These are phyloP conservation scores for Monosporozyma unispora DNA, from an alignment of 805 yeast species.

Conservation along the genomic window DNA sequence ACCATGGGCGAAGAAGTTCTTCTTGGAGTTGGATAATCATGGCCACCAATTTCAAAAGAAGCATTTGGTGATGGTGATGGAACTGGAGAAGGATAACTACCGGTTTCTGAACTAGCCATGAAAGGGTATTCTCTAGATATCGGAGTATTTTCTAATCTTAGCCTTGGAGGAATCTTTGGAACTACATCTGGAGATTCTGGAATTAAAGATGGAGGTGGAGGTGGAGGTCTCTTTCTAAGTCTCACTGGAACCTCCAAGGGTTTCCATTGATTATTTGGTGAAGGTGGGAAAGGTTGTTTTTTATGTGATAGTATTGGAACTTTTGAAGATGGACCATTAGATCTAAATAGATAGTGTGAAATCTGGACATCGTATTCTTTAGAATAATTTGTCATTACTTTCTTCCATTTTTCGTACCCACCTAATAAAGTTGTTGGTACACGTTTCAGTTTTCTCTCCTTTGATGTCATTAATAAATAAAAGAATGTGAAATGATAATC, in stretches of 20 bases:
- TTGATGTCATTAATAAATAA: slow-evolving; percentile 20
- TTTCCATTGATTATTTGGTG: slow-evolving; percentile 12
- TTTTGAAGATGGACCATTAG: neutral
- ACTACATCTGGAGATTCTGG: slow-evolving; percentile 14
- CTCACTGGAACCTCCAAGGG: slow-evolving; percentile 23
- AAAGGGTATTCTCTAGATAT: neutral
- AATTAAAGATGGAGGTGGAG: slow-evolving; percentile 23
- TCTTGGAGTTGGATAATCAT: neutral
- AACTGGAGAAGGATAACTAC: neutral
- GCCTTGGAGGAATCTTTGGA: slow-evolving; percentile 5
- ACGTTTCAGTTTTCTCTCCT: slow-evolving; percentile 9
- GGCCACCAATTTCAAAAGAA: neutral
- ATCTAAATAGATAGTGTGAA: slow-evolving; percentile 13
- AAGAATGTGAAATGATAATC: slow-evolving; percentile 31
- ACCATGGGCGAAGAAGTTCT: neutral
- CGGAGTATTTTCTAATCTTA: neutral
- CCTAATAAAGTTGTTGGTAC: slow-evolving; percentile 33
- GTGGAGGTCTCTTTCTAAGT: slow-evolving; percentile 21
- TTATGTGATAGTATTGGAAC: neutral
- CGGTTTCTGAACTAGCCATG: neutral
- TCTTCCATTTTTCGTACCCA: slow-evolving; percentile 39
- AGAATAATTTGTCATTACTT: slow-evolving; percentile 26
- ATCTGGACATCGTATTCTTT: slow-evolving; percentile 18
- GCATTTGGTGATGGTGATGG: neutral
- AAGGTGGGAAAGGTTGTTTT: slow-evolving; percentile 5